Evolutionary conservation across 2,329 filamentous ascomycete genomes (phyloP).

Genomic region (Aureobasidium leucospermi): DNA sequence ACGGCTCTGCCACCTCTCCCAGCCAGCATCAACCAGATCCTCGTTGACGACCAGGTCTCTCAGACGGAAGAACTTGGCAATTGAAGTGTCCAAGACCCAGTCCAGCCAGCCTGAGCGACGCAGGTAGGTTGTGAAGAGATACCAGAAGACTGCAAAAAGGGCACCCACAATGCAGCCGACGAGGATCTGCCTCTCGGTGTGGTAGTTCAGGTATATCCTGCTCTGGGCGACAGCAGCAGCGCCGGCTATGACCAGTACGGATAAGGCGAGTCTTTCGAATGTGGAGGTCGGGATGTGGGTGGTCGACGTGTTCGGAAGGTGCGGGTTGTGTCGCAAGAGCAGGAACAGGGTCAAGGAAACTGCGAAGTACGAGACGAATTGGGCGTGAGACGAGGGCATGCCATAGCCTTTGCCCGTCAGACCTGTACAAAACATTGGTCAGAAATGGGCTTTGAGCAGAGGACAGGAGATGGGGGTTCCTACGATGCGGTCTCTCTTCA

Average conservation of each 20-base stretch:
- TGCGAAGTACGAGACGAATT: slow-evolving; percentile 90
- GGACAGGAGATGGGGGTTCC: slow-evolving; percentile 24
- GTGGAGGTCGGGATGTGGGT: slow-evolving; percentile 51
- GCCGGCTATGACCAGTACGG: slow-evolving; percentile 32
- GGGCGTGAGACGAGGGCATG: slow-evolving; percentile 92
- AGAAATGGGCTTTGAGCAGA: background rate
- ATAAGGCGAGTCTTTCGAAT: slow-evolving; percentile 52
- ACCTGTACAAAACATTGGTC: slow-evolving; percentile 33
- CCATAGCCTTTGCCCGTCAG: slow-evolving; percentile 89
- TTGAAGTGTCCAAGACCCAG: slow-evolving; percentile 61
- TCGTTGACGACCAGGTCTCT: slow-evolving; percentile 82
- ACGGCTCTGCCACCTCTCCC: slow-evolving; percentile 76
- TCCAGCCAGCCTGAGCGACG: slow-evolving; percentile 62
- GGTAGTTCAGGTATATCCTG: slow-evolving; percentile 85
- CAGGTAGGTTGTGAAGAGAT: slow-evolving; percentile 58
- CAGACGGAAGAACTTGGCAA: slow-evolving; percentile 61
- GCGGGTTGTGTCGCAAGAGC: slow-evolving; percentile 65
- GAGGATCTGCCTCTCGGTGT: slow-evolving; percentile 81
- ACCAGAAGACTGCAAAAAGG: slow-evolving; percentile 71
- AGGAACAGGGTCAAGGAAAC: slow-evolving; percentile 79
- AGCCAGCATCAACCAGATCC: slow-evolving; percentile 83
- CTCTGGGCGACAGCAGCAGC: slow-evolving; percentile 61
- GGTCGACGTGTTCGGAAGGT: slow-evolving; percentile 34
- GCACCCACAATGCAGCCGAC: slow-evolving; percentile 67
- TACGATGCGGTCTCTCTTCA: slow-evolving; percentile 78